Base-by-base conservation (phyloP, 257 asterid species). In the Solanum tarapatanum region DNA sequence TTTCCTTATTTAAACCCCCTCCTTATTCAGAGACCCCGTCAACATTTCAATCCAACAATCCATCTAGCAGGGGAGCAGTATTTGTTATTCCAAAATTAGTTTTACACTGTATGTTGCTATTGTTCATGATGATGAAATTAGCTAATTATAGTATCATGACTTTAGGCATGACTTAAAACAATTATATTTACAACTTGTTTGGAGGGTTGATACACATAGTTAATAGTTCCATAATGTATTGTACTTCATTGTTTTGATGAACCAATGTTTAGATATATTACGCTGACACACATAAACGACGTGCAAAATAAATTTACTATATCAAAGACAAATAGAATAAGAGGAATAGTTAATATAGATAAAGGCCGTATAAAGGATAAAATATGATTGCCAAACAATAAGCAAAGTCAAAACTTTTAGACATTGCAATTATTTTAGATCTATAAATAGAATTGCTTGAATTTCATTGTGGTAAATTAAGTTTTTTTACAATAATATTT, bases 1-100 rank as follows among this genome's bases (percentile, higher is more conserved):
- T 43, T 43, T 43, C 51, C 51, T 74, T 32, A 21, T 23, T 9
- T 11, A 19, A 24, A 76, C 60, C 21, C 60, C 83, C 83, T 21
- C 83, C 83, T 75, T 90, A 90, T 28, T 24, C 94, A 3, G 92
- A 90, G 13, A 70, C 91, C 3, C 32, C 84, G 68, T 84, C 88
- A 10, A 21, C 30, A 9, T 60, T 82, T 73, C 90, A 88, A 32
- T 76, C 41, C n/a, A 9, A 88, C 69, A 88, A 84, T 36, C 48
- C 72, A 2, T 69, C 62, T 73, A 68, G 28, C 55, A 87, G 5
- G 60, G 83, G 41, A n/a, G 35, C 36, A 80, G 21, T 23, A 17
- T 21, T 17, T 77, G 83, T 82, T 86, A 75, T 30, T 82, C 87
- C 13, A 89, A 87, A 84, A 45, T 87, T 84, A 86, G 68, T 72